A percentile compares a stretch with the other conserved stretches of the same genome.
phyloP scores from a whole-genome alignment of 192 early-diverging fungal species.

The Diversispora epigaea region DNA sequence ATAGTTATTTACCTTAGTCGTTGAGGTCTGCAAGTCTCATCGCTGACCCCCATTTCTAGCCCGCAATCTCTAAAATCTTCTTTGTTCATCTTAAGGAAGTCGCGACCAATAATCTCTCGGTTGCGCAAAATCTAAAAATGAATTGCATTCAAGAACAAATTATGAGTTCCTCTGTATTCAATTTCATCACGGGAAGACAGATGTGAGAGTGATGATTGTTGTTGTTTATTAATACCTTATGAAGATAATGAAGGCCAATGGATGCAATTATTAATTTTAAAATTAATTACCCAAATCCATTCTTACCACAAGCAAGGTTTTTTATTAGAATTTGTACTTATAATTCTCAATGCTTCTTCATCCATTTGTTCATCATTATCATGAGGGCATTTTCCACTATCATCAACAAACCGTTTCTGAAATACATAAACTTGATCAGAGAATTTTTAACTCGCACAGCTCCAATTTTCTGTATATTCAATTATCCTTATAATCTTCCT shows the following conservation, averaged over 20 bases:
- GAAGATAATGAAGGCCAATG: background rate
- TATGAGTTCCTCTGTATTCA: background rate
- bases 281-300: constrained; percentile 1
- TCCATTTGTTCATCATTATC: background rate
- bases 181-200: background rate
- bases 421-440: no score
- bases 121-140: constrained; percentile 22
- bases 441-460: no score
- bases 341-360: constrained; percentile 4
- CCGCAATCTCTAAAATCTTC: constrained; percentile 7
- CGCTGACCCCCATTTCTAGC: no score
- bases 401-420: background rate
- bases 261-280: constrained; percentile 8
- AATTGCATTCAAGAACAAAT: constrained; percentile 14
- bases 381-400: background rate
- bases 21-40: no score
- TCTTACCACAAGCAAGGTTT: background rate
- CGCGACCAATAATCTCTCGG: constrained; percentile 14
- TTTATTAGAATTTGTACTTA: constrained; percentile 5
- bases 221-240: background rate
- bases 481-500: background rate
- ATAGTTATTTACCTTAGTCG: no score
- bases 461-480: no score
- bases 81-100: constrained; percentile 23
- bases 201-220: background rate